Base-by-base conservation (phyloP, 768 basidiomycete genomes). In the Mycena vitilis region DNA sequence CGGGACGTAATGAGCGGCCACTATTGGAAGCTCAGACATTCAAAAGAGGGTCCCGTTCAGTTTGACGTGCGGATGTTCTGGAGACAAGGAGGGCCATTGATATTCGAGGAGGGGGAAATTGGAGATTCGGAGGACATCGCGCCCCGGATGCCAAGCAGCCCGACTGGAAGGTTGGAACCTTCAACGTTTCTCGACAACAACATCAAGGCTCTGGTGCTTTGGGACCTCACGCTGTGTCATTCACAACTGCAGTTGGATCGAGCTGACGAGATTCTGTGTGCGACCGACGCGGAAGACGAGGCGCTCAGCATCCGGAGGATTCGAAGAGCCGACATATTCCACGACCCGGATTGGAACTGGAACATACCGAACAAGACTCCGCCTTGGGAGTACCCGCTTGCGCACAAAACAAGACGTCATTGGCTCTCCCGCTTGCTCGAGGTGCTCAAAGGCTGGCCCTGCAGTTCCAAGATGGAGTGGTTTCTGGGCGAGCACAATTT, bases 21-120 rank as follows among this genome's bases (percentile, higher is more conserved):
- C 4, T 58, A 65, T 25, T 65, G 63, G 63, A 65, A 58, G 20
- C 5, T 20, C 18, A 23, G 36, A 13, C 56, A 65, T 52, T n/a
- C 63, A 1, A 13, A 9, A 12, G 11, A 23, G 1, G 20, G n/a
- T 1, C 6, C 6, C 2, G 4, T 37, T 8, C 7, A 20, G 18
- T 65, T 65, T 23, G 38, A 58, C 0, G 1, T 13, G 25, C 45
- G 63, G 7, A 40, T 30, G n/a, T 57, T 65, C 34, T 65, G 63
- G 63, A 37, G 20, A 25, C 15, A 20, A 12, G 63, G 63, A 6
- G 63, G 63, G 6, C 36, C 55, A 1, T 12, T 65, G 1, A 47
- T 65, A 1, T 51, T 65, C 13, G 37, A 12, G 2, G 30, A 47
- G 0, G 54, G 58, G 0, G 25, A 49, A 5, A 20, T 12, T 5